Evolutionary conservation across 306 rosid genomes (phyloP).

Genomic region (Geum urbanum): DNA sequence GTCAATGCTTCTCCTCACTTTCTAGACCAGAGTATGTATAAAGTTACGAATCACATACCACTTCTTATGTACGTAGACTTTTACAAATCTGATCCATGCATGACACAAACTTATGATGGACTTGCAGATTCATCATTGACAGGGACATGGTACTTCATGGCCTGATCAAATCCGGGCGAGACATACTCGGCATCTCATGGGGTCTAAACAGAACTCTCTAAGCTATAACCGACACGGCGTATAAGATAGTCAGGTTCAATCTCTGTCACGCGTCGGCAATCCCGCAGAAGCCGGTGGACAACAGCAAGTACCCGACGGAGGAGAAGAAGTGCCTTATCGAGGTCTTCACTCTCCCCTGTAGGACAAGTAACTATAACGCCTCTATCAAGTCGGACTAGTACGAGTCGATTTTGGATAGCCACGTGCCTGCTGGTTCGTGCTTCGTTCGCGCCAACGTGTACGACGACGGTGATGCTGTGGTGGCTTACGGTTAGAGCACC

Average conservation of each 20-base stretch:
- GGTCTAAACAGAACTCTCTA: constrained; percentile 38
- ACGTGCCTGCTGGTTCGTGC: constrained; percentile 65
- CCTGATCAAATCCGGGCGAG: constrained; percentile 47
- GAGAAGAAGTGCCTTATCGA: constrained; percentile 72
- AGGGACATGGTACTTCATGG: background rate
- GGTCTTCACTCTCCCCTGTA: constrained; percentile 43
- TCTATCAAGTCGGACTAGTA: constrained; percentile 36
- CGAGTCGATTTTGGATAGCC: no score
- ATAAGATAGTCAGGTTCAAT: constrained; percentile 55
- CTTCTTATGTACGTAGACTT: background rate
- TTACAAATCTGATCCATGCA: background rate
- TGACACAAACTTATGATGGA: no score
- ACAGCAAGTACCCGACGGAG: constrained; percentile 77
- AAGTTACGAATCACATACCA: background rate
- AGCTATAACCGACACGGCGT: constrained; percentile 50
- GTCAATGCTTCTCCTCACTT: constrained; percentile 52
- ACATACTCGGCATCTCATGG: constrained; percentile 61
- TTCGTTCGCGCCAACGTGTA: constrained; percentile 75
- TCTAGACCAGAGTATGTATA: constrained; percentile 41
- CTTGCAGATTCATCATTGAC: no score
- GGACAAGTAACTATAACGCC: background rate
- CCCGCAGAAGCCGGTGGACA: constrained; percentile 71
- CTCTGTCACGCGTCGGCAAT: constrained; percentile 73
- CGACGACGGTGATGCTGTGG: constrained; percentile 39
- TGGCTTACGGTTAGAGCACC: constrained; percentile 66